A percentile compares a stretch with the other conserved stretches of the same genome.
Conservation (phyloP, 2,329 filamentous ascomycete species). For the Monosporascus sp. region DNA sequence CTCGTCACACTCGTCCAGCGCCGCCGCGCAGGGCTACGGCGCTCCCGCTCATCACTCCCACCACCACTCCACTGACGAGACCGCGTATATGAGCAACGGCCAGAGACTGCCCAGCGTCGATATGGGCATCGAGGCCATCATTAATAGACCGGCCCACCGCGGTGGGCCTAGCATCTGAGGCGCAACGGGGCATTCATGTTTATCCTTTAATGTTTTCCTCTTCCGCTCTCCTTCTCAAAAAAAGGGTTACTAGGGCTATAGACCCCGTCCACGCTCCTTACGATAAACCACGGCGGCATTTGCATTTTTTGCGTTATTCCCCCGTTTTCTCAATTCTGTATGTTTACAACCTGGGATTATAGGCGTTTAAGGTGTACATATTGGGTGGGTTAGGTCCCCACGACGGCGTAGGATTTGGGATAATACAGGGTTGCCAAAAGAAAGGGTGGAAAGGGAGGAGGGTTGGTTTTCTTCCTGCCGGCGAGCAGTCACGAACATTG, state of each 20-base stretch:
- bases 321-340: not conserved
- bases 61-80: conserved; percentile 33
- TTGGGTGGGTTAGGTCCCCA: not conserved
- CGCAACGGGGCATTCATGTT: conserved; percentile 20
- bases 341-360: not conserved
- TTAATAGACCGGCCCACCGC: conserved; percentile 41
- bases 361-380: not conserved
- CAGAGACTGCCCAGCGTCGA: conserved; percentile 51
- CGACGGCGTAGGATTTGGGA: not conserved
- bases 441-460: not conserved
- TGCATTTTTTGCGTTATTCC: not conserved
- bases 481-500: conserved; percentile 2
- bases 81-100: conserved; percentile 43
- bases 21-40: conserved; percentile 30
- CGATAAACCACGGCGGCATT: not conserved
- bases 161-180: conserved; percentile 4
- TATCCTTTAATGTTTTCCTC: conserved; percentile 7
- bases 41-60: conserved; percentile 22
- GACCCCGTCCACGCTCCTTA: not conserved
- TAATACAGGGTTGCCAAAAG: not conserved
- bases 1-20: conserved; percentile 48
- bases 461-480: conserved; percentile 4
- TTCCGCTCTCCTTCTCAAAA: not conserved
- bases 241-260: too few species aligned
- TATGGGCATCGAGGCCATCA: conserved; percentile 57